Evolutionary conservation across 495 filamentous ascomycete species (phyloP).

Genomic region (Beverwykella pulmonaria): DNA sequence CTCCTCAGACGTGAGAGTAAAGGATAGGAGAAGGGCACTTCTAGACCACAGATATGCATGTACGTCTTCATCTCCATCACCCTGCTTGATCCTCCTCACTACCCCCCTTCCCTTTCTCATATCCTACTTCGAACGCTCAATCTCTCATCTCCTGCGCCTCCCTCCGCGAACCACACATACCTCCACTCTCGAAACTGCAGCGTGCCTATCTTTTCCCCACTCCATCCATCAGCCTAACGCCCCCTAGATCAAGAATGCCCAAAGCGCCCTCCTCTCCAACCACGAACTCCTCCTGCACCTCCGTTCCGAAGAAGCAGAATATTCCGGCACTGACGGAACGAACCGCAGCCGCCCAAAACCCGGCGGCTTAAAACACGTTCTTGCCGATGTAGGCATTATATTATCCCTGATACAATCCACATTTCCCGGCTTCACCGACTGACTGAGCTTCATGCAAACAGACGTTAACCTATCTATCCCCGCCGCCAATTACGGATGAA

Average conservation of each 20-base stretch:
- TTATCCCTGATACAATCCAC: no score
- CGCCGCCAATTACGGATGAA: not conserved
- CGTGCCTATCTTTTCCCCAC: not conserved
- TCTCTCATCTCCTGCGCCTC: not conserved
- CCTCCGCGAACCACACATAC: no score
- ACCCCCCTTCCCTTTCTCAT: not conserved
- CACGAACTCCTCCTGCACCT: slow-evolving; percentile 37
- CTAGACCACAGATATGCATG: slow-evolving; percentile 6
- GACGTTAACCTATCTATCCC: not conserved
- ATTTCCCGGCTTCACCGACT: no score
- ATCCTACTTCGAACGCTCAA: no score
- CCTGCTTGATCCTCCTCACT: not conserved
- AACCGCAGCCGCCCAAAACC: slow-evolving; percentile 14
- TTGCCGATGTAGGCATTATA: slow-evolving; percentile 24
- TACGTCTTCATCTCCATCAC: not conserved
- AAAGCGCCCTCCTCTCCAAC: slow-evolving; percentile 36
- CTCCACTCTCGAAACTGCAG: no score
- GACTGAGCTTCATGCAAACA: no score
- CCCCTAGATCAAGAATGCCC: slow-evolving; percentile 33
- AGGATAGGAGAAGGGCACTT: not conserved
- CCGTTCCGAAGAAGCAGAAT: slow-evolving; percentile 24
- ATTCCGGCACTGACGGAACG: slow-evolving; percentile 22
- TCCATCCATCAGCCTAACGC: not conserved
- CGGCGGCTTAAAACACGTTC: slow-evolving; percentile 4
- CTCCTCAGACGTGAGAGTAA: no score